Base-by-base conservation (phyloP, 1,284 basidiomycete species). In the Cryptococcus hybrid region DNA sequence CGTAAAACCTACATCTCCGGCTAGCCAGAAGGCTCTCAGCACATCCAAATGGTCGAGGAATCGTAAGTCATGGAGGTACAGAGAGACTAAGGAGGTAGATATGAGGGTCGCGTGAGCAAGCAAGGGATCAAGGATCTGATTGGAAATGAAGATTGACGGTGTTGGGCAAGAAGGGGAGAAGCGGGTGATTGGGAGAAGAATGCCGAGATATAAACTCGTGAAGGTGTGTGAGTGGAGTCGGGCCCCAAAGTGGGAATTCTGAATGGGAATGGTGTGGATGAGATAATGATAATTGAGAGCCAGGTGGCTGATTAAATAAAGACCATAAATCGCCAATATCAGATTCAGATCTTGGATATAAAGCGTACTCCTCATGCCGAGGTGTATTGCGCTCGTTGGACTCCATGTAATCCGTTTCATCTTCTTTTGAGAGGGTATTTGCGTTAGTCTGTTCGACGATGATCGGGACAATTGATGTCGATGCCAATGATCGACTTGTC, bases 41-140 rank as follows among this genome's bases (percentile, higher is more conserved):
- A 76, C 64, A 51, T 76, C 73, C 3, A 76, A 62, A 47, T 76
- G 73, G 49, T 71, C 70, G 12, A 75, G 60, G 47, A 75, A 66
- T 11, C 61, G 47, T 18, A 76, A 64, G 51, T 75, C 71, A 47
- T 72, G 67, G 39, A 78, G 63, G 52, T 72, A 76, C 9, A 72
- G 60, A 18, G 70, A 70, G 12, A 76, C 67, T 3, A 78, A 69
- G 0, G 70, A 64, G 7, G 64, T 68, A 0, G 75, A 73, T 38
- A 75, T 64, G 40, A 76, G 60, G 3, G 56, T 62, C 0, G 67
- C 63, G 47, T 76, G 71, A 0, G 64, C 55, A 1, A 74, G 54
- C 0, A 76, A 62, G 1, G 75, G 66, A 1, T 66, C 61, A 12
- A 76, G 69, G n/a, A 78, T 59, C 44, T 68, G 60, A 0, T 50